Evolutionary conservation across 495 filamentous ascomycete genomes (phyloP), one percentile per base, ranked within the genome.

Genomic region (Hyaloscypha hepaticicola): DNA sequence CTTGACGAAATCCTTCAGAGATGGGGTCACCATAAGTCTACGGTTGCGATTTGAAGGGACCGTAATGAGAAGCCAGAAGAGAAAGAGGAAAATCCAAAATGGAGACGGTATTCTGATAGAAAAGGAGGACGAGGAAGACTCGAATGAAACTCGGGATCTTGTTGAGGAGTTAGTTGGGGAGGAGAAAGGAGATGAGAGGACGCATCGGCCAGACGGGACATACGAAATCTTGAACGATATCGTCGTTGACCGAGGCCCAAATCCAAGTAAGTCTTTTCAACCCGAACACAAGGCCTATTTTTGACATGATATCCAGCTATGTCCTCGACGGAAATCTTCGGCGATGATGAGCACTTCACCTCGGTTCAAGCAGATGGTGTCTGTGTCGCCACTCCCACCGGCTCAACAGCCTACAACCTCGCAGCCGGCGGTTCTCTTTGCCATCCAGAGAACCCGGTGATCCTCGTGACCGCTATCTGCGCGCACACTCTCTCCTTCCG

Each of bases 361-460:
- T 92, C 90, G 1, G 82, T 96, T 6, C 87, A 90, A 65, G 91
- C 91, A 28, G 92, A 97, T 74, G 93, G 93, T 19, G 80, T 97
- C 52, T 96, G 93, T 76, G 88, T 97, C 51, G 89, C 92, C 9
- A 97, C 91, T 24, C 94, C 93, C 22, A 97, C 92, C 0, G 95
- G 95, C 41, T 95, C 90, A 16, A 99, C 95, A 50, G 95, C 95
- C 19, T 99, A 99, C 79, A 98, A 97, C 70, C 90, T 99, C 45
- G 94, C 94, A 0, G 95, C 96, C 16, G 96, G 96, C 14, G 95
- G 95, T 21, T 95, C 92, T 5, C 85, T 99, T 25, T 96, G 93
- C 64, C 95, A 99, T 69, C 95, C 95, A 0, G 96, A 98, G 62
- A 98, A 98, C 72, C 95, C 95, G 0, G 93, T 98, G 49, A 96